A percentile compares a stretch with the other conserved stretches of the same genome.
These are phyloP conservation scores for Termitomyces sp. DNA, from an alignment of 768 basidiomycete species.

Conservation along the genomic window DNA sequence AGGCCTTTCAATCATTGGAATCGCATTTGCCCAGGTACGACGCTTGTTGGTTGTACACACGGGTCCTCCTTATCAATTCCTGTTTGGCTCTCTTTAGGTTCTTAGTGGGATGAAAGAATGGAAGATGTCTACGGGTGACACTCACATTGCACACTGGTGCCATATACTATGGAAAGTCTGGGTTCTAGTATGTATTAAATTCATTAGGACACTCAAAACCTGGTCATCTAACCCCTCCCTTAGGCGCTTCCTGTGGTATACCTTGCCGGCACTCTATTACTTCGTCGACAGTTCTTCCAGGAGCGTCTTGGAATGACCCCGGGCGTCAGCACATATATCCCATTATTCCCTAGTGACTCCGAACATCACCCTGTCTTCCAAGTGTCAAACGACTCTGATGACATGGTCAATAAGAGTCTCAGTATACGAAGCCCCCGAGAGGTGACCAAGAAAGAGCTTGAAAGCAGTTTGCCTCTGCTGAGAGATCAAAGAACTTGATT, in stretches of 20 bases:
- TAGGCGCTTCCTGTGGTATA: conserved; percentile 45
- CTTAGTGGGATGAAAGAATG: conserved; percentile 44
- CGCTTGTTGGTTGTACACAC: neutral
- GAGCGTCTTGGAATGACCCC: conserved; percentile 24
- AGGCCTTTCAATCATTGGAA: conserved; percentile 43
- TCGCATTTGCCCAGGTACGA: conserved; percentile 51
- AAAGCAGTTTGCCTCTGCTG: conserved; percentile 20
- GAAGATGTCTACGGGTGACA: conserved; percentile 32
- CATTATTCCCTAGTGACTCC: conserved; percentile 16
- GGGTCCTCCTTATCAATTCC: neutral
- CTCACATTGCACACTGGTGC: conserved; percentile 31
- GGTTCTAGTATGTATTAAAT: conserved; percentile 35
- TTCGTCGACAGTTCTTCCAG: conserved; percentile 39
- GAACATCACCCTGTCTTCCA: conserved; percentile 7
- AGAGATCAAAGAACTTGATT: conserved; percentile 6
- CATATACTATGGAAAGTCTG: conserved; percentile 41
- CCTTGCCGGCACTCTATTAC: conserved; percentile 36
- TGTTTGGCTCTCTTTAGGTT: conserved; percentile 20
- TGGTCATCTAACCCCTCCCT: neutral
- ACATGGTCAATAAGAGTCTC: conserved; percentile 7
- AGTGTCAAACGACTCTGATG: conserved; percentile 15
- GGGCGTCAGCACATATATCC: conserved; percentile 21
- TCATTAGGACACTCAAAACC: neutral
- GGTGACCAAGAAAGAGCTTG: conserved; percentile 10
- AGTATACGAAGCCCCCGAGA: neutral